phyloP scores from a whole-genome alignment of 1,139 yeast species.

The Magnusiomyces clavatus region DNA sequence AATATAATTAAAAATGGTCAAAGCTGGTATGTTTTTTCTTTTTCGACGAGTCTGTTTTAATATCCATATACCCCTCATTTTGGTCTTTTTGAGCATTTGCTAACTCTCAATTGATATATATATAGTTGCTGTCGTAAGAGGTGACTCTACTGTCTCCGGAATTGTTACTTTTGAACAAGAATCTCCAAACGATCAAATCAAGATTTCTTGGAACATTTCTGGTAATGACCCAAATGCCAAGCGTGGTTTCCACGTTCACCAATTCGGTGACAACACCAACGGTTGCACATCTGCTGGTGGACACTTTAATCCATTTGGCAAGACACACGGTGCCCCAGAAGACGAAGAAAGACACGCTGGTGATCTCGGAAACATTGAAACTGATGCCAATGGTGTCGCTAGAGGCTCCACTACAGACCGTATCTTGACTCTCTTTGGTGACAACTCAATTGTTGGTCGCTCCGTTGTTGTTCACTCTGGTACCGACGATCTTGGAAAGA shows the following conservation, averaged over 20 bases:
- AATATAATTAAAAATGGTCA: slow-evolving; percentile 4
- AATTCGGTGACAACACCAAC: slow-evolving; percentile 97
- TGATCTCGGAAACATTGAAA: slow-evolving; percentile 88
- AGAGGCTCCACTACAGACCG: slow-evolving; percentile 78
- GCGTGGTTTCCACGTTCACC: slow-evolving; percentile 97
- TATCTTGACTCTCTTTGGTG: slow-evolving; percentile 74
- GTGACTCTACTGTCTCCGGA: slow-evolving; percentile 86
- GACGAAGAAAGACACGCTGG: slow-evolving; percentile 92
- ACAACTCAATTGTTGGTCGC: slow-evolving; percentile 84
- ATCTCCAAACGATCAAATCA: slow-evolving; percentile 72
- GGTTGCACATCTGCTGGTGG: slow-evolving; percentile 99
- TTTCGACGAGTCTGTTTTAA: background rate
- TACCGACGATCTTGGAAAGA: slow-evolving; percentile 92
- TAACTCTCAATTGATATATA: slow-evolving; percentile 17
- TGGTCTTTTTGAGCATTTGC: background rate
- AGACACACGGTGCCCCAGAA: slow-evolving; percentile 91
- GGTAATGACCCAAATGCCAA: slow-evolving; percentile 83
- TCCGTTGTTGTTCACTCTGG: slow-evolving; percentile 95
- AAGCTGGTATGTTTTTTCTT: slow-evolving; percentile 6
- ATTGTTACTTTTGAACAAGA: slow-evolving; percentile 78
- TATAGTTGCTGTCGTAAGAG: slow-evolving; percentile 88
- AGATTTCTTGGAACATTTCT: slow-evolving; percentile 74
- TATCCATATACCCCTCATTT: background rate
- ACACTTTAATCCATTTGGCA: slow-evolving; percentile 90
- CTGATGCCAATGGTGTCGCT: slow-evolving; percentile 83